Conservation (phyloP, 768 basidiomycete genomes). For the Xerocomus potaroensis region DNA sequence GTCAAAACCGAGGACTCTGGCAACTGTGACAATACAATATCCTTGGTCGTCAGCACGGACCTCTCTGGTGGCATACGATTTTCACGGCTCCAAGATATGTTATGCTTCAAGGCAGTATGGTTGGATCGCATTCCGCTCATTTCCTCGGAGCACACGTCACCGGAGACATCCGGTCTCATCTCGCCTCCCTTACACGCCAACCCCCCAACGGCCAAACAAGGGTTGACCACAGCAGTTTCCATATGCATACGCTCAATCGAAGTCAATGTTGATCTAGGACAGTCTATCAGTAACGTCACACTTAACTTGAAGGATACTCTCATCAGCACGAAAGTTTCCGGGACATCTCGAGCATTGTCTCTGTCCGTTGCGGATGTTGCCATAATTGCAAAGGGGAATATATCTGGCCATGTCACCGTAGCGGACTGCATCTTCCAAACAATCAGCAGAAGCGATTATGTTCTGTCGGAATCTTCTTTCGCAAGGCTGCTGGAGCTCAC, state of each 20-base stretch:
- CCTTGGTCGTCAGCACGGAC: conserved; percentile 80
- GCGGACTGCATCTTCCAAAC: conserved; percentile 76
- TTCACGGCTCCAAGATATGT: conserved; percentile 83
- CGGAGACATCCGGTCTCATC: conserved; percentile 18
- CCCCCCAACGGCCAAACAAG: conserved; percentile 30
- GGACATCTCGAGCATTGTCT: conserved; percentile 57
- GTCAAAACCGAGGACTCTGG: conserved; percentile 44
- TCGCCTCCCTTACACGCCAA: conserved; percentile 11
- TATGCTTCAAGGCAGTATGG: conserved; percentile 96
- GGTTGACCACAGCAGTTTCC: conserved; percentile 59
- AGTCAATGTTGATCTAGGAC: conserved; percentile 78
- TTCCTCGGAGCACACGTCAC: conserved; percentile 35
- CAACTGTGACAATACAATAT: conserved; percentile 50
- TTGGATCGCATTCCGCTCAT: conserved; percentile 81
- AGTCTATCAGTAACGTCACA: conserved; percentile 71
- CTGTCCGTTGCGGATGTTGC: conserved; percentile 55
- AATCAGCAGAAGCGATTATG: conserved; percentile 50
- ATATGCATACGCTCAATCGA: conserved; percentile 69
- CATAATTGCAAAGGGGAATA: conserved; percentile 59
- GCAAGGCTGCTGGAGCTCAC: conserved; percentile 65
- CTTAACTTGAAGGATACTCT: conserved; percentile 62
- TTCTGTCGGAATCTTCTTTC: conserved; percentile 29
- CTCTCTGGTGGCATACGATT: conserved; percentile 76
- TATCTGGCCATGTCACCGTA: conserved; percentile 64
- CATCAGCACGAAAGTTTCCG: conserved; percentile 63